Evolutionary conservation across 2,329 filamentous ascomycete species (phyloP).

Genomic region (Trichoderma breve): DNA sequence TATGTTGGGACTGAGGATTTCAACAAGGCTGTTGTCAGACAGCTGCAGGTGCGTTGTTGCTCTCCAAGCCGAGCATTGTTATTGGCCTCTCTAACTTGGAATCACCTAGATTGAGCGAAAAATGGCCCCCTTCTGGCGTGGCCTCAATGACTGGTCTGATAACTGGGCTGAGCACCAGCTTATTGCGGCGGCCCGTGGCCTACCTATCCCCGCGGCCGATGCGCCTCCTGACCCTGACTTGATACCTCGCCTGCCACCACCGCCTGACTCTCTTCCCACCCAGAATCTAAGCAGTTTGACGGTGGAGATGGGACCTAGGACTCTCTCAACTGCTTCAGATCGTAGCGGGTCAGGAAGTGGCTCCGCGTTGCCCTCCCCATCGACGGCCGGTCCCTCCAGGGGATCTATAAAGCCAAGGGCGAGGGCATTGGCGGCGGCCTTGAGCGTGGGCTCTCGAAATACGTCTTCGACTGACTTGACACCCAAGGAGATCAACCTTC

Average conservation of each 20-base stretch:
- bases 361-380: conserved; percentile 54
- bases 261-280: conserved; percentile 45
- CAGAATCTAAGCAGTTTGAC: conserved; percentile 69
- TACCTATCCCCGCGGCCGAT: conserved; percentile 80
- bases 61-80: neutral
- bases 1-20: conserved; percentile 94
- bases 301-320: conserved; percentile 74
- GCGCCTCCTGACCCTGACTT: conserved; percentile 71
- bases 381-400: conserved; percentile 38
- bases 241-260: conserved; percentile 46
- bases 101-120: conserved; percentile 76
- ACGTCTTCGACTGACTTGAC: conserved; percentile 67
- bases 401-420: conserved; percentile 74
- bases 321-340: conserved; percentile 78
- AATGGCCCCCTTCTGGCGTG: conserved; percentile 92
- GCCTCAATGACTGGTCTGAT: conserved; percentile 81
- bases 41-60: conserved; percentile 69
- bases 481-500: conserved; percentile 75
- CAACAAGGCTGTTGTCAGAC: conserved; percentile 81
- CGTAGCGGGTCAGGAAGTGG: conserved; percentile 58
- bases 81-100: conserved; percentile 21
- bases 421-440: conserved; percentile 82
- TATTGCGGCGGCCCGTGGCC: conserved; percentile 81
- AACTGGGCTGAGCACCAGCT: conserved; percentile 94
- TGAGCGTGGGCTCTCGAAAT: conserved; percentile 72